Evolutionary conservation across 1,284 basidiomycete genomes (phyloP), one percentile per base, ranked within the genome.

Genomic region (Fomitopsis schrenkii): DNA sequence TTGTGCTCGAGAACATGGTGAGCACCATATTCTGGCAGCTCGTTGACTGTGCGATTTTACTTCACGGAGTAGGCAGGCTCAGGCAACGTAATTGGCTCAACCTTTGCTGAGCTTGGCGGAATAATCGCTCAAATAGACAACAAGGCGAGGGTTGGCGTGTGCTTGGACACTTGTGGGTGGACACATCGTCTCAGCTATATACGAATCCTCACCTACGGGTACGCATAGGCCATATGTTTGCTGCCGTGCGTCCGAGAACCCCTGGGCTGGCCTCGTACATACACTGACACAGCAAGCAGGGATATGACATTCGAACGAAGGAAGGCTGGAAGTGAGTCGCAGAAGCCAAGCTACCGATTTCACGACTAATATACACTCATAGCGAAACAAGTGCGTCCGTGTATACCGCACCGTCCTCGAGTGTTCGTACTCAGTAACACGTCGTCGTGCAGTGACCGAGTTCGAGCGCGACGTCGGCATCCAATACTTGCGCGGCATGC

Each of bases 1-100:
- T 82, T 2, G 85, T 95, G 4, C 78, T 95, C 6, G 93, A 95
- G 74, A 94, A 93, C 69, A 96, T 95, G 94, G 93, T 85, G 46
- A 5, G 54, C 54, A 26, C 6, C 28, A 5, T 22, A 7, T 3
- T 33, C 22, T 30, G 4, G 3, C 17, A 30, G 5, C 17, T n/a
- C 26, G 33, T 40, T 50, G 28, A 26, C 30, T 52, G 19, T 19
- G 3, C n/a, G 15, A 28, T 9, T 46, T n/a, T 46, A 7, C 28
- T 19, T 35, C 10, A 36, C 19, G 41, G 7, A 19, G 40, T 33
- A 94, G 91, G 90, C 91, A 1, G 93, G 93, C 26, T 82, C 87
- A 28, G 90, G 90, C 7, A 94, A 94, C 66, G 82, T 94, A 58
- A 81, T 95, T 45, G 93, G 94, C 1, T 85, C 85, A 1, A 78